Evolutionary conservation across 805 yeast genomes (phyloP).

Genomic region (Metschnikowia santaceciliae): DNA sequence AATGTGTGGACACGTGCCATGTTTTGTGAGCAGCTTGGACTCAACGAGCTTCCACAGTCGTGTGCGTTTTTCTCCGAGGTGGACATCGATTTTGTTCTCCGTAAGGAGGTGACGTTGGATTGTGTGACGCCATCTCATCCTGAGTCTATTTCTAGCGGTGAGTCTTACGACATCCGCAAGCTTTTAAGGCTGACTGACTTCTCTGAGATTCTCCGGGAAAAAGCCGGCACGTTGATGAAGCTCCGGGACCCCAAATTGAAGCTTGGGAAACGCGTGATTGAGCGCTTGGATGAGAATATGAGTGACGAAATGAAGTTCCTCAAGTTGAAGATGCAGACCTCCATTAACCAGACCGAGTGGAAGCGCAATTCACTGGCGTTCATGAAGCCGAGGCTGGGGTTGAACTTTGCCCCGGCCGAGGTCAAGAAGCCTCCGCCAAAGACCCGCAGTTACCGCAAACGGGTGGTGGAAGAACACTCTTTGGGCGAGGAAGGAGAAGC

Average conservation of each 20-base stretch:
- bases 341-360: constrained; percentile 26
- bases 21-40: constrained; percentile 89
- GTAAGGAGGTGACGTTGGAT: constrained; percentile 90
- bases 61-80: constrained; percentile 95
- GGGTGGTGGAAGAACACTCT: constrained; percentile 2
- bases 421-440: background rate
- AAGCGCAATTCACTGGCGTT: constrained; percentile 17
- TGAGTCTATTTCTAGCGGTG: constrained; percentile 65
- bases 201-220: constrained; percentile 9
- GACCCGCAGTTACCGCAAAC: background rate
- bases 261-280: constrained; percentile 16
- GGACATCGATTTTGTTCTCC: constrained; percentile 80
- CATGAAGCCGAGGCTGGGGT: constrained; percentile 9
- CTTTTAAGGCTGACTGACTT: constrained; percentile 39
- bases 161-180: constrained; percentile 57
- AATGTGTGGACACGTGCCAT: constrained; percentile 96
- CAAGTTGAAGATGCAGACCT: constrained; percentile 26
- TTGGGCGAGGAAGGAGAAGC: constrained; percentile 11
- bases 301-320: constrained; percentile 18
- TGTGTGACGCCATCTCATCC: constrained; percentile 90
- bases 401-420: background rate
- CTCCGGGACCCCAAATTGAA: constrained; percentile 9
- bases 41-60: constrained; percentile 84
- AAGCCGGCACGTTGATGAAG: constrained; percentile 9
- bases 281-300: constrained; percentile 15